Conservation (phyloP, 768 basidiomycete species). For the Filobasidium wieringae region DNA sequence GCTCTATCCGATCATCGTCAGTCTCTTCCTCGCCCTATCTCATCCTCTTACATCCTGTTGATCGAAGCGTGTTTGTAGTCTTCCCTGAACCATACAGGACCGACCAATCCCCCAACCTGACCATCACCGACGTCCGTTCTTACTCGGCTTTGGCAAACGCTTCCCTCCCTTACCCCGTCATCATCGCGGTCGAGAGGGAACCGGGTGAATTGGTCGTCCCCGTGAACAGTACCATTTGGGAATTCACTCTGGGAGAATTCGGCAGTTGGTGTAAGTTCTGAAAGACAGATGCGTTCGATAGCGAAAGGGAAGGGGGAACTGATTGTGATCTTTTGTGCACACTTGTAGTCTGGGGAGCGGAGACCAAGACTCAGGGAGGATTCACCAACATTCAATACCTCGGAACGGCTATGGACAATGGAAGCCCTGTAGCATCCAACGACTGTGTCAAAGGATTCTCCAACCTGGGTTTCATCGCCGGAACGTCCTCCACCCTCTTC, state of each 20-base stretch:
- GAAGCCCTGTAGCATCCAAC: conserved; percentile 47
- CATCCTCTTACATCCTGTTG: background rate
- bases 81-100: conserved; percentile 32
- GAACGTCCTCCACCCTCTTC: conserved; percentile 47
- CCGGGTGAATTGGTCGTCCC: conserved; percentile 30
- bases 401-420: conserved; percentile 56
- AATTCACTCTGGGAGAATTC: conserved; percentile 36
- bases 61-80: conserved; percentile 13
- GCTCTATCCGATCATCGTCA: conserved; percentile 30
- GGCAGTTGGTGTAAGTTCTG: conserved; percentile 29
- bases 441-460: conserved; percentile 65
- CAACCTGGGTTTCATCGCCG: conserved; percentile 59
- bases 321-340: background rate
- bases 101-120: conserved; percentile 31
- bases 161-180: conserved; percentile 34
- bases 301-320: too few relatives aligned
- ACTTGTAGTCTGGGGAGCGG: conserved; percentile 21
- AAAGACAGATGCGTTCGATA: background rate
- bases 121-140: conserved; percentile 23
- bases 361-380: conserved; percentile 48
- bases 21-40: background rate
- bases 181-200: conserved; percentile 37
- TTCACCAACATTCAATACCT: conserved; percentile 47
- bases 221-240: conserved; percentile 36
- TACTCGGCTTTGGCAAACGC: conserved; percentile 19